Base-by-base conservation (phyloP, 441 rosid species). In the Euphorbia celastroides region DNA sequence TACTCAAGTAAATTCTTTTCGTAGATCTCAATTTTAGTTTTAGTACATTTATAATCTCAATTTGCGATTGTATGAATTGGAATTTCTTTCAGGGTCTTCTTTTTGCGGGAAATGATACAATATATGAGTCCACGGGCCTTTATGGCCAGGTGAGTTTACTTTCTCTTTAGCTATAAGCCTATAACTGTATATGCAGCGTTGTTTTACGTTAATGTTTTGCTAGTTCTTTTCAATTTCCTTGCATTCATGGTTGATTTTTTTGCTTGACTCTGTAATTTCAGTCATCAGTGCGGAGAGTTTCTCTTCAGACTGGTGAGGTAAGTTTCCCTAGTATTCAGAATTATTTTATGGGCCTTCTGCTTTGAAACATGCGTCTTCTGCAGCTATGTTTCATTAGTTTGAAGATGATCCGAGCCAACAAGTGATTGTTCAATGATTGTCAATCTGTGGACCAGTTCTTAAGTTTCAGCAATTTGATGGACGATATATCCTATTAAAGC, bases 251-350 rank as follows among this genome's bases (percentile, higher is more conserved):
- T 30, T 63, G 60, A 58, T 60, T 56, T 54, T 67, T 30, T 54
- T 8, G 31, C 9, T 77, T 73, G 1, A 32, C 52, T 38, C 70
- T 60, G 42, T 64, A 25, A 5, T 78, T 79, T 57, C 82, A 92
- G 99, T 94, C 99, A 11, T 88, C 98, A 11, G 87, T 92, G 77
- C 87, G 99, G 67, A 85, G 74, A 83, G 94, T 94, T 55, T 77
- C 69, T 79, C 85, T 94, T 61, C 78, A 64, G 56, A 87, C 88
- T 16, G 99, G 98, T 54, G 79, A 89, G 99, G 98, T 94, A 79
- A 23, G 62, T 19, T 62, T 74, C 22, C 59, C 57, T 73, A 41
- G 62, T 25, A 50, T 66, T 41, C 60, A 50, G 2, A 20, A 14
- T 58, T 64, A n/a, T 63, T 26, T 46, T 20, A 14, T 19, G 8